Evolutionary conservation across 371 early-diverging fungal species (phyloP), one percentile per base, ranked within the genome.

Genomic region (Mucor piriformis): DNA sequence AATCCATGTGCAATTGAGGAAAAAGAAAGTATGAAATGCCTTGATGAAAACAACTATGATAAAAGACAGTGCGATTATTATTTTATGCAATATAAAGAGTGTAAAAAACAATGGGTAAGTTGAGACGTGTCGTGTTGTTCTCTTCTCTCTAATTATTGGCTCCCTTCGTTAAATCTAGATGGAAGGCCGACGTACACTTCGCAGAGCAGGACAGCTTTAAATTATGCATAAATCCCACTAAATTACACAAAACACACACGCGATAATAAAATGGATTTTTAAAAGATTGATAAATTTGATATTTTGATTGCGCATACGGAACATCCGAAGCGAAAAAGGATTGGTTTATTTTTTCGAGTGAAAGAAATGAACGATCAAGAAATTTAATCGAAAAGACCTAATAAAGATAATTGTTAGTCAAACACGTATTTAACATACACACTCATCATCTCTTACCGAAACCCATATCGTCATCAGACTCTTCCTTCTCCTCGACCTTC

Each of bases 391-490:
- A 92, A 92, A 59, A 93, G 89, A 89, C 92, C 88, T 82, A 66
- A 35, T 10, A 42, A 3, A 40, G 13, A 3, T 10, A 37, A 37
- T 10, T 10, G 16, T 6, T n/a, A 16, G 16, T 42, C 8, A 42
- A 1, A 42, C 8, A n/a, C n/a, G n/a, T n/a, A n/a, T n/a, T n/a
- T n/a, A n/a, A n/a, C n/a, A n/a, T n/a, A n/a, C n/a, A n/a, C n/a
- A n/a, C n/a, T n/a, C n/a, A n/a, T n/a, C n/a, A n/a, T n/a, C n/a
- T n/a, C 57, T 58, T 79, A 86, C 85, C 93, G 88, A 92, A 90
- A 77, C 92, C 95, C 93, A 94, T 93, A 74, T 92, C 94, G 23
- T 91, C 94, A 73, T 93, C 95, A 64, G 92, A 92, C 80, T 93
- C 93, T 77, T 93, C 94, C 77, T 87, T 85, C 70, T 87, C 89